Base-by-base conservation (phyloP, 2,329 filamentous ascomycete species). In the Ascochyta viciae-villosae region DNA sequence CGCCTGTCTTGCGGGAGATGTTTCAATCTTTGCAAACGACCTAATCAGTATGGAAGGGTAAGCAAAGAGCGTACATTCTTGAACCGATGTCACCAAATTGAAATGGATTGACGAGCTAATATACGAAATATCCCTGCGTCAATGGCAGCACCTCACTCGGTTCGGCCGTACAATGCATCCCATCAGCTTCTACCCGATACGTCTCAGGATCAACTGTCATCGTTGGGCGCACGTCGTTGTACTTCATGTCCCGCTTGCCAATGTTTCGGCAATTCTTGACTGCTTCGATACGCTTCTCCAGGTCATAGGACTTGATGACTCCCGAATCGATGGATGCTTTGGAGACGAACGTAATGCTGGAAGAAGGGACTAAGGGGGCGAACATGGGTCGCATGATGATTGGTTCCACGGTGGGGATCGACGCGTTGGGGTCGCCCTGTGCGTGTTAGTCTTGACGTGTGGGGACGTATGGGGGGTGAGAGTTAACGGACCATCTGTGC, bases 141-240 rank as follows among this genome's bases (percentile, higher is more conserved):
- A 96, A 80, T 6, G 92, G 92, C 76, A 97, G 74, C 47, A 72
- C 82, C 24, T 82, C 81, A 22, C 89, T 85, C 4, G 92, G 90
- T 75, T 89, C 90, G 0, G 91, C 91, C 38, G 80, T 83, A 71
- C 90, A 93, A 33, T 87, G 79, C 74, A 85, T 77, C 0, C 91
- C 92, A 76, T 96, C 92, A 1, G 93, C 93, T 78, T 94, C 88
- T 24, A 97, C 93, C 15, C 82, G 81, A 79, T 97, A 98, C 69
- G 85, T 88, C 82, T 98, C 94, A 5, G 94, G 90, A 75, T 98
- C 93, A 57, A 98, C 93, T 67, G 82, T 87, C 91, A 98, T 97
- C 78, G 83, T 86, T 13, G 94, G 94, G 85, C 87, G 92, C 50
- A 78, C 77, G 70, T 92, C 87, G 75, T 97, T 97, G 76, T 87